Evolutionary conservation across 441 rosid genomes (phyloP), one percentile per base, ranked within the genome.

Genomic region (Gossypium trilobum): DNA sequence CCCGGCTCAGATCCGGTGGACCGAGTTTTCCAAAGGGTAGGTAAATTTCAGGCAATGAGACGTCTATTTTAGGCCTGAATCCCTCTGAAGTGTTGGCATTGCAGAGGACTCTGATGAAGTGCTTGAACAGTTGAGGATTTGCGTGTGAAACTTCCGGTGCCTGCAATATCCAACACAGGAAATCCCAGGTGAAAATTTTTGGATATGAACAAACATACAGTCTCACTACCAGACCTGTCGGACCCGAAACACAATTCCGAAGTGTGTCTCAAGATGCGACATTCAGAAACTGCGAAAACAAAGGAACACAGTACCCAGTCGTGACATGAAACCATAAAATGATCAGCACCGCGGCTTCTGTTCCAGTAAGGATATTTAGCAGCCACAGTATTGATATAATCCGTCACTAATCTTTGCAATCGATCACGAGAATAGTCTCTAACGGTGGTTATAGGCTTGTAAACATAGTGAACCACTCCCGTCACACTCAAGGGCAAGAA

Each of bases 291-390:
- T 19, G 25, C 8, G 59, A 19, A 54, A 54, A 19, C 7, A 2
- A 19, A 54, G 9, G 27, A 7, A 14, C 11, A 19, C 56, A 36
- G 52, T 77, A 91, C 95, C 97, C 98, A 91, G 16, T 91, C 97
- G 75, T 89, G 97, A 71, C 97, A 89, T 70, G 98, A 84, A 48
- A 85, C 78, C 85, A 93, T 81, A 78, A 91, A 86, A 78, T 93
- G 98, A 78, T 91, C 97, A 0, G 88, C 97, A 4, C 98, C 97
- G 1, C 29, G 57, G 78, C 88, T 89, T 74, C 85, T 76, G 68
- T 88, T 89, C 97, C 97, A 89, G 36, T 75, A 85, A 0, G 88
- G 88, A 68, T 89, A 83, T 57, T 79, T 85, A 22, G 19, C 57
- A n/a, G 89, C 71, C 8, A 88, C 31, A 10, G 75, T 66, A n/a